Evolutionary conservation across 2,329 filamentous ascomycete species (phyloP).

Genomic region (Aspergillus sp.): DNA sequence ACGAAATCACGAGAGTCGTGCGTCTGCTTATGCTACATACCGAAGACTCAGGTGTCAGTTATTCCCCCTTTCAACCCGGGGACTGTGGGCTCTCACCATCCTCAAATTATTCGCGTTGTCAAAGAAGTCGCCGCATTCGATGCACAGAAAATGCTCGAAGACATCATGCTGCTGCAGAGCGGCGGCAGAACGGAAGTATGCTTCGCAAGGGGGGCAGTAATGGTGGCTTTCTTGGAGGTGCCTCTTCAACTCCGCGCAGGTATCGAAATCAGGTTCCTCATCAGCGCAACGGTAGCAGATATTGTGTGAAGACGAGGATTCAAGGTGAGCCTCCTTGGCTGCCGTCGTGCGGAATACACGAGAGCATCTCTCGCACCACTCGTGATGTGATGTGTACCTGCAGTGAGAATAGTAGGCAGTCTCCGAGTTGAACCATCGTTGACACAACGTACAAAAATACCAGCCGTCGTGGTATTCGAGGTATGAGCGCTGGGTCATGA

Average conservation of each 20-base stretch:
- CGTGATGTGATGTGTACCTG: neutral
- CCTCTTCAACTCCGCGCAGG: neutral
- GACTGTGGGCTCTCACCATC: too few species aligned
- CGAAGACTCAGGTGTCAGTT: too few species aligned
- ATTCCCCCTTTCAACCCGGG: too few species aligned
- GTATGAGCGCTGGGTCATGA: neutral
- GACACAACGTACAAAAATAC: neutral
- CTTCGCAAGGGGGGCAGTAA: neutral
- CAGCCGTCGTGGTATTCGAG: neutral
- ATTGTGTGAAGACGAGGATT: neutral
- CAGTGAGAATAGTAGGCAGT: neutral
- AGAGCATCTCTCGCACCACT: neutral
- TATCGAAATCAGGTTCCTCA: neutral
- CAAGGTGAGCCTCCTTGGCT: neutral
- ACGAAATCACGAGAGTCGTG: neutral
- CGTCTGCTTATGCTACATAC: neutral
- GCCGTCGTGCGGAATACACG: neutral
- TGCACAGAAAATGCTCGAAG: neutral
- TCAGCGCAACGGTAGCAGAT: neutral
- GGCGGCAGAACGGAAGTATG: too few species aligned
- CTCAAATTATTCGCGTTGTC: neutral
- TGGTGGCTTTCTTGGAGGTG: neutral
- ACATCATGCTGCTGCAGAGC: neutral
- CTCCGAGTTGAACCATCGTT: neutral
- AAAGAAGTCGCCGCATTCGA: neutral